A percentile compares a stretch with the other conserved stretches of the same genome.
Conservation (phyloP, 371 early-diverging fungal species). For the Apophysomyces trapeziformis region DNA sequence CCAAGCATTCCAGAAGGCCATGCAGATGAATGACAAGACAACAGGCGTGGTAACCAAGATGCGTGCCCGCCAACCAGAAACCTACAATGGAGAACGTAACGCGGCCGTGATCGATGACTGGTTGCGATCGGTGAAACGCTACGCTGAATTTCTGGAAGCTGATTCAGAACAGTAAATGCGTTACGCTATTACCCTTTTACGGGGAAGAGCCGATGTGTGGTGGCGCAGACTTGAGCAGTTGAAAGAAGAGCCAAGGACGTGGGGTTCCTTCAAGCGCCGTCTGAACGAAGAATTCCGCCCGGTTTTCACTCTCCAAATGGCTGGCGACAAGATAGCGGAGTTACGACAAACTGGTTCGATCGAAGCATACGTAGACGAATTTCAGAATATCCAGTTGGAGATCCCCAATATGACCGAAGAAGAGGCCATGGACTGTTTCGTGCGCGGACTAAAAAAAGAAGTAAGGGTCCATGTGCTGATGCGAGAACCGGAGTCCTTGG, state of each 20-base stretch:
- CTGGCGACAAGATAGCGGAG: conserved; percentile 3
- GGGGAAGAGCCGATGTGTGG: not conserved
- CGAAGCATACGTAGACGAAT: not conserved
- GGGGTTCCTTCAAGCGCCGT: not conserved
- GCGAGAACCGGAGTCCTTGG: not conserved
- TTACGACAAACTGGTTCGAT: not conserved
- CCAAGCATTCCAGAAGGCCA: not conserved
- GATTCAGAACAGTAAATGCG: not conserved
- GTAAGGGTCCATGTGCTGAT: not conserved
- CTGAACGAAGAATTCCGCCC: not conserved
- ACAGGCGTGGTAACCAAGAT: not conserved
- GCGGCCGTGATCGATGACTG: not conserved
- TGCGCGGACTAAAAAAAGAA: not conserved
- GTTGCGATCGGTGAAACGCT: not conserved
- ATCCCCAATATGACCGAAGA: conserved; percentile 12
- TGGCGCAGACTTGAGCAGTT: not conserved
- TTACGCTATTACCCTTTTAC: not conserved
- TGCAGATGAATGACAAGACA: not conserved
- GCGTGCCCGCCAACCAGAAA: not conserved
- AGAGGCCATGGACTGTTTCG: conserved; percentile 17
- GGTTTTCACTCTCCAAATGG: conserved; percentile 9
- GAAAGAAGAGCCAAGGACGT: not conserved
- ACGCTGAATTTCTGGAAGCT: not conserved
- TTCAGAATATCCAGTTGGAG: not conserved
- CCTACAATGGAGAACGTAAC: not conserved